These are phyloP conservation scores for Aleurites moluccanus DNA, from an alignment of 441 rosid species.

Conservation along the genomic window DNA sequence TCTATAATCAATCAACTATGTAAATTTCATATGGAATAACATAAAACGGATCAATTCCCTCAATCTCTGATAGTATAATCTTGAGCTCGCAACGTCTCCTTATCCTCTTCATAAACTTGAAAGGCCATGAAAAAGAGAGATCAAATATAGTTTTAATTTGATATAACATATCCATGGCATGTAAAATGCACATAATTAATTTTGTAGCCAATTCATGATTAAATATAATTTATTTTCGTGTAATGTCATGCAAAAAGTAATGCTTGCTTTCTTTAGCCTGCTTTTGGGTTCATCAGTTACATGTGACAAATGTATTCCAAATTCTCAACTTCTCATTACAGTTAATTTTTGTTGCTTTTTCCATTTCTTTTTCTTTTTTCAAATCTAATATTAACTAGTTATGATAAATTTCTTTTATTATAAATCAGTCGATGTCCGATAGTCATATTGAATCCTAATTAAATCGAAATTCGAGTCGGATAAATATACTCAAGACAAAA, in stretches of 20 bases:
- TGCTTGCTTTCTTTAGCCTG: neutral
- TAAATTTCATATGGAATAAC: constrained; percentile 11
- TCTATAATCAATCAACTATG: neutral
- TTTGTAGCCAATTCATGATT: neutral
- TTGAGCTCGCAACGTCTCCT: constrained; percentile 4
- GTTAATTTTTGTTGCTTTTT: too few relatives aligned
- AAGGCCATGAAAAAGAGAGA: neutral
- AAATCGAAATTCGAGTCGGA: too few relatives aligned
- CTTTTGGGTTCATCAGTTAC: neutral
- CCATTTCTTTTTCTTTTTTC: too few relatives aligned
- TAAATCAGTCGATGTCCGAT: too few relatives aligned
- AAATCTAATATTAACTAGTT: too few relatives aligned
- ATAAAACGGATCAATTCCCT: constrained; percentile 9
- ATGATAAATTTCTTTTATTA: too few relatives aligned
- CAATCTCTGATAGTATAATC: constrained; percentile 17
- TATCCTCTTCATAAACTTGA: neutral
- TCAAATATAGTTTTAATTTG: neutral
- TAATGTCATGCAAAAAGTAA: neutral
- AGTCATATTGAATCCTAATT: too few relatives aligned
- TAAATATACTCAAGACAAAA: too few relatives aligned
- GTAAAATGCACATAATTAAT: neutral
- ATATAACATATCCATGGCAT: neutral
- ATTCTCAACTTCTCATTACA: too few relatives aligned
- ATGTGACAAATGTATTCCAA: too few relatives aligned
- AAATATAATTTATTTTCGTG: too few relatives aligned